Conservation (phyloP, 257 asterid species). For the Orobanche coerulescens region DNA sequence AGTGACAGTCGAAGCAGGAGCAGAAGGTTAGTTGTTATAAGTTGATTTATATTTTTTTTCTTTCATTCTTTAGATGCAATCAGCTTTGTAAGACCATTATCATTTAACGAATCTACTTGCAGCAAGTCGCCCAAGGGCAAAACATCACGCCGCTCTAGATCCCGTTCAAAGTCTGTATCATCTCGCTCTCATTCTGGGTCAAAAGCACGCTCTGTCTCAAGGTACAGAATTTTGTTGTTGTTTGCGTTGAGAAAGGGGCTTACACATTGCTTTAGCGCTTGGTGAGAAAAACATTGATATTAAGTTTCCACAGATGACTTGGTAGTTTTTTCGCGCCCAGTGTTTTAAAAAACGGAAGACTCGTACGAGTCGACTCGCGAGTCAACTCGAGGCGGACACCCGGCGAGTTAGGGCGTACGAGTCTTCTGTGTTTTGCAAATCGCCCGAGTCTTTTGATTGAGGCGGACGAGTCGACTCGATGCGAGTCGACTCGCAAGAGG, state of each 20-base stretch:
- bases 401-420: no score
- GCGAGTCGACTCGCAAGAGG: no score
- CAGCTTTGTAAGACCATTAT: neutral
- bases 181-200: constrained; percentile 47
- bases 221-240: constrained; percentile 37
- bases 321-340: neutral
- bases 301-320: neutral
- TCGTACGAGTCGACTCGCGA: no score
- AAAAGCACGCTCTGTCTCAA: constrained; percentile 52
- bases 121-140: constrained; percentile 91
- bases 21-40: constrained; percentile 42
- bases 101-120: constrained; percentile 26
- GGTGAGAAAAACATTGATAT: neutral
- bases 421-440: no score
- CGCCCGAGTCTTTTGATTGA: no score
- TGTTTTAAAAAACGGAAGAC: no score
- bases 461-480: no score
- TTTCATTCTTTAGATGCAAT: neutral
- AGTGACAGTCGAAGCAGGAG: constrained; percentile 78
- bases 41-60: constrained; percentile 6
- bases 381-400: no score
- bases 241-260: neutral
- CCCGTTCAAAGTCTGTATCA: constrained; percentile 44
- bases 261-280: neutral
- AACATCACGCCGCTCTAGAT: constrained; percentile 65